A percentile compares a stretch with the other conserved stretches of the same genome.
Evolutionary conservation across 176 grass and related monocot species (phyloP).

Genomic region (Eremochloa ophiuroides): DNA sequence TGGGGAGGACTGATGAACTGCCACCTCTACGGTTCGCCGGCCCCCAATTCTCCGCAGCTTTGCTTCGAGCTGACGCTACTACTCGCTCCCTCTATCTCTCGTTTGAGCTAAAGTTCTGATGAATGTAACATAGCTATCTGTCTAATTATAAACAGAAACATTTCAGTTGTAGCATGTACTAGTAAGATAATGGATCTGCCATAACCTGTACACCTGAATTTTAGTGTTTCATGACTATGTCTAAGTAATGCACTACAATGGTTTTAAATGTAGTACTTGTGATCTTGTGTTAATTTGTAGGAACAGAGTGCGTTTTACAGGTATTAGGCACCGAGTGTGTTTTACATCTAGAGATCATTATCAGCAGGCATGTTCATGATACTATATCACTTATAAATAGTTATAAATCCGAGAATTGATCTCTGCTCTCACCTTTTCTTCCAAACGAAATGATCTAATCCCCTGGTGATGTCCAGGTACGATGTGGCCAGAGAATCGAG

Average conservation of each 20-base stretch:
- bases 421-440: neutral
- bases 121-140: neutral
- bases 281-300: neutral
- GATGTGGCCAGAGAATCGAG: slow-evolving; percentile 48
- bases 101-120: neutral
- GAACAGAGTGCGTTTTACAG: neutral
- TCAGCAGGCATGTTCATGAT: neutral
- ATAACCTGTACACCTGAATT: neutral
- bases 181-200: neutral
- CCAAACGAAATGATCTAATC: neutral
- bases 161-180: neutral
- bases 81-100: neutral
- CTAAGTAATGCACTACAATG: neutral
- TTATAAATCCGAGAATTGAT: neutral
- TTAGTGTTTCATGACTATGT: neutral
- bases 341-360: neutral
- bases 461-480: slow-evolving; percentile 48
- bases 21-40: neutral
- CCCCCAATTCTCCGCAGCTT: neutral
- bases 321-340: neutral
- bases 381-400: neutral
- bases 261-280: neutral
- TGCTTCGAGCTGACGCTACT: neutral
- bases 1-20: neutral
- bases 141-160: neutral